These are phyloP conservation scores for Barnettozyma vustinii DNA, from an alignment of 805 yeast species.

Conservation along the genomic window DNA sequence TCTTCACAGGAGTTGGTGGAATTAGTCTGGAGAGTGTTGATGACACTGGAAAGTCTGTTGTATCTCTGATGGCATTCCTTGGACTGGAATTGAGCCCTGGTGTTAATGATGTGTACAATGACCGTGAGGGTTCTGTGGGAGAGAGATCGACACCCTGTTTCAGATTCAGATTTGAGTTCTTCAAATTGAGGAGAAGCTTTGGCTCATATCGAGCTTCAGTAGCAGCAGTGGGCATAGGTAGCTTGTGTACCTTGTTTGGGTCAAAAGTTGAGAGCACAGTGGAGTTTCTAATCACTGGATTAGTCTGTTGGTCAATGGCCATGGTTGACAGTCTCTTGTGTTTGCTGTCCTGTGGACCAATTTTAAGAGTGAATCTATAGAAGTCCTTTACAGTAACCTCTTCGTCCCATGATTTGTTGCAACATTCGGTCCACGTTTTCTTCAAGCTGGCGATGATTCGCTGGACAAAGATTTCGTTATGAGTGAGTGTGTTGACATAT, in stretches of 20 bases:
- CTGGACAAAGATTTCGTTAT: slow-evolving; percentile 24
- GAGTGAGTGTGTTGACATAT: slow-evolving; percentile 28
- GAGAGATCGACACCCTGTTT: slow-evolving; percentile 4
- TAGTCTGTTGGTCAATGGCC: slow-evolving; percentile 33
- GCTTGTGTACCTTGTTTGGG: slow-evolving; percentile 17
- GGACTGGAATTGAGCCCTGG: slow-evolving; percentile 13
- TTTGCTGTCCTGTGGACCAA: slow-evolving; percentile 25
- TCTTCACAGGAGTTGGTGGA: slow-evolving; percentile 67
- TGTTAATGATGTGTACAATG: slow-evolving; percentile 19
- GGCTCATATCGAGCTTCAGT: slow-evolving; percentile 12
- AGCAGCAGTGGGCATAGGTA: slow-evolving; percentile 13
- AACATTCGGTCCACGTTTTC: slow-evolving; percentile 41
- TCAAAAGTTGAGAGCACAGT: slow-evolving; percentile 30
- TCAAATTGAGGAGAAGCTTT: slow-evolving; percentile 18
- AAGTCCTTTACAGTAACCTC: slow-evolving; percentile 25
- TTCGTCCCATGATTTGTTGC: slow-evolving; percentile 26
- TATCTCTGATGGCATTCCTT: slow-evolving; percentile 20
- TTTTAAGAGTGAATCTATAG: slow-evolving; percentile 17
- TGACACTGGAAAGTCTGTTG: slow-evolving; percentile 39
- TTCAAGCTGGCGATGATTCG: slow-evolving; percentile 42
- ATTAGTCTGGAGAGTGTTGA: slow-evolving; percentile 40
- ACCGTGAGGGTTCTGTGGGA: slow-evolving; percentile 6
- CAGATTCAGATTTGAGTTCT: slow-evolving; percentile 22
- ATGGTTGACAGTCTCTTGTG: slow-evolving; percentile 31
- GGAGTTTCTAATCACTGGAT: slow-evolving; percentile 38